Percentiles rank a stretch among this genome's conserved stretches.
phyloP scores from a whole-genome alignment of 805 yeast species.

The Lachancea cidri region DNA sequence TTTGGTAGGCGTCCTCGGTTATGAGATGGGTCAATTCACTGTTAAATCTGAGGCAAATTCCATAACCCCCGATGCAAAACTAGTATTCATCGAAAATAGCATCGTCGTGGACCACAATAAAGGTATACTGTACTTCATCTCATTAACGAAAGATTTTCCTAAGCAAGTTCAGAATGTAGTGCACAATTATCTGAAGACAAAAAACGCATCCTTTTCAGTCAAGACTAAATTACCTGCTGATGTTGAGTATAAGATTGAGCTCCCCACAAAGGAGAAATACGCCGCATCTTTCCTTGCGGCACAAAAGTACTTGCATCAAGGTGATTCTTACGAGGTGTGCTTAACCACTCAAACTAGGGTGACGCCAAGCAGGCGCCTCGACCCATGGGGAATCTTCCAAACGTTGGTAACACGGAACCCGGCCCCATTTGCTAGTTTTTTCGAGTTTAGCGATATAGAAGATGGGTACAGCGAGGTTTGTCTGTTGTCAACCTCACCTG shows the following conservation, averaged over 20 bases:
- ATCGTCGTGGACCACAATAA: conserved; percentile 49
- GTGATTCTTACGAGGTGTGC: conserved; percentile 93
- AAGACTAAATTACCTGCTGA: conserved; percentile 36
- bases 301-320: conserved; percentile 62
- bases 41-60: conserved; percentile 23
- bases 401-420: conserved; percentile 71
- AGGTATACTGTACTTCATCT: conserved; percentile 45
- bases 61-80: conserved; percentile 65
- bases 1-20: conserved; percentile 74
- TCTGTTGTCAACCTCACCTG: conserved; percentile 88
- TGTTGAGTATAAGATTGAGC: conserved; percentile 30
- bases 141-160: conserved; percentile 41
- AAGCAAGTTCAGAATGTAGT: conserved; percentile 8
- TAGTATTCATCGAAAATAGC: conserved; percentile 64
- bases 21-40: conserved; percentile 72
- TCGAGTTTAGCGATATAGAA: conserved; percentile 46
- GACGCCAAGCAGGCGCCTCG: conserved; percentile 41
- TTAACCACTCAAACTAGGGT: conserved; percentile 72
- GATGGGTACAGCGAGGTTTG: conserved; percentile 38
- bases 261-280: conserved; percentile 55
- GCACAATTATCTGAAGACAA: background rate
- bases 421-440: conserved; percentile 83
- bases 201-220: background rate
- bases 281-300: conserved; percentile 51
- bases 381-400: conserved; percentile 79